Evolutionary conservation across 768 basidiomycete species (phyloP), one percentile per base, ranked within the genome.

Genomic region (Serpula lacrymans): DNA sequence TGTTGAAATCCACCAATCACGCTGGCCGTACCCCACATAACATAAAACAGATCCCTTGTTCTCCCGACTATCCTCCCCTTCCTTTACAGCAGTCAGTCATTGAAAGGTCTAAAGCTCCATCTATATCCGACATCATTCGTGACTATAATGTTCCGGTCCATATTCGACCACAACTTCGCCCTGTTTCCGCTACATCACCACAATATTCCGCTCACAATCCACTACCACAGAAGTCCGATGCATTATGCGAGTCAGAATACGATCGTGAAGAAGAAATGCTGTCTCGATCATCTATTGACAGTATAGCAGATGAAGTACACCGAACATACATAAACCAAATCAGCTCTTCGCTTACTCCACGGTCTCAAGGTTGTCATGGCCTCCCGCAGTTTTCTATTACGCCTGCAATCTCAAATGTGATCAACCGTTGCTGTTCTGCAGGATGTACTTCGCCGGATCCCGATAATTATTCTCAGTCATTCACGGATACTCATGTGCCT

Each of bases 111-210:
- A 56, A 83, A 36, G 77, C 81, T 6, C 89, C 90, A 34, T 87
- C 88, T 11, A 93, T 93, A 56, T 85, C 84, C 28, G 89, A 93
- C 42, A 93, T 93, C 45, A 92, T 93, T 45, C 81, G 84, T 21
- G 76, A 76, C 20, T 80, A 91, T 64, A n/a, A n/a, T 31, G 80
- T 82, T 3, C 85, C 86, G 49, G 64, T 67, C 36, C 78, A 77
- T 51, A 60, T 58, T 21, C 72, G 75, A 28, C 63, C 71, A n/a
- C 69, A 72, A 27, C 70, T 72, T 22, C 52, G 73, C n/a, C 63
- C 65, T 43, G 49, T 50, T n/a, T n/a, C n/a, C n/a, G n/a, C n/a
- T n/a, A n/a, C n/a, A n/a, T n/a, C n/a, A n/a, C n/a, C n/a, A n/a
- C n/a, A n/a, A n/a, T n/a, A n/a, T n/a, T n/a, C n/a, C n/a, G n/a